These are phyloP conservation scores for Cryptococcus depauperatus DNA, from an alignment of 1,284 basidiomycete genomes.

Conservation along the genomic window DNA sequence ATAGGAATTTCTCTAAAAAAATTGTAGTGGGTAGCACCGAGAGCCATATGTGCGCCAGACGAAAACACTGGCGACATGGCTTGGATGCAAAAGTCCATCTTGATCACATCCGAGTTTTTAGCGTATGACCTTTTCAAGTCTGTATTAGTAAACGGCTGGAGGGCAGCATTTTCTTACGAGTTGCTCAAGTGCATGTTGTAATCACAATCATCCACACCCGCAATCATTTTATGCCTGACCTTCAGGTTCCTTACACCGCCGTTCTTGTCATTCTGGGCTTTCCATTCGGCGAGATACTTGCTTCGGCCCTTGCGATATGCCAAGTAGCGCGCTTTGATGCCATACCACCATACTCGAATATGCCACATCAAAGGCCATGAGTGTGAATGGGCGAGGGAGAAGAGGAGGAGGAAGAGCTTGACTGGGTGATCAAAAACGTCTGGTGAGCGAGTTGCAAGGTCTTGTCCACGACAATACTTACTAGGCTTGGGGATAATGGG, in stretches of 20 bases:
- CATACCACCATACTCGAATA: slow-evolving; percentile 33
- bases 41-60: slow-evolving; percentile 59
- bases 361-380: slow-evolving; percentile 44
- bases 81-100: slow-evolving; percentile 49
- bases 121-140: slow-evolving; percentile 31
- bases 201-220: slow-evolving; percentile 43
- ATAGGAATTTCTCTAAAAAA: slow-evolving; percentile 75
- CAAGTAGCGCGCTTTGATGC: slow-evolving; percentile 25
- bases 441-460: too few relatives aligned
- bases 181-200: slow-evolving; percentile 45
- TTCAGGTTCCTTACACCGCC: slow-evolving; percentile 27
- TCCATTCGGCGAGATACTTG: slow-evolving; percentile 28
- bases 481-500: slow-evolving; percentile 37
- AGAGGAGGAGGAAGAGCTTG: slow-evolving; percentile 36
- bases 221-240: slow-evolving; percentile 22
- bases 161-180: slow-evolving; percentile 23
- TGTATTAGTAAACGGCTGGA: too few relatives aligned
- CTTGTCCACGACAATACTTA: slow-evolving; percentile 10
- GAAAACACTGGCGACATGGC: slow-evolving; percentile 58
- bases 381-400: slow-evolving; percentile 36
- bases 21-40: slow-evolving; percentile 64
- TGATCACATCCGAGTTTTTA: slow-evolving; percentile 50
- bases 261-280: slow-evolving; percentile 13
- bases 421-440: too few relatives aligned
- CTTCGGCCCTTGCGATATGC: slow-evolving; percentile 23